Evolutionary conservation across 306 rosid species (phyloP).

Genomic region (Cyclanthera cordifolia): DNA sequence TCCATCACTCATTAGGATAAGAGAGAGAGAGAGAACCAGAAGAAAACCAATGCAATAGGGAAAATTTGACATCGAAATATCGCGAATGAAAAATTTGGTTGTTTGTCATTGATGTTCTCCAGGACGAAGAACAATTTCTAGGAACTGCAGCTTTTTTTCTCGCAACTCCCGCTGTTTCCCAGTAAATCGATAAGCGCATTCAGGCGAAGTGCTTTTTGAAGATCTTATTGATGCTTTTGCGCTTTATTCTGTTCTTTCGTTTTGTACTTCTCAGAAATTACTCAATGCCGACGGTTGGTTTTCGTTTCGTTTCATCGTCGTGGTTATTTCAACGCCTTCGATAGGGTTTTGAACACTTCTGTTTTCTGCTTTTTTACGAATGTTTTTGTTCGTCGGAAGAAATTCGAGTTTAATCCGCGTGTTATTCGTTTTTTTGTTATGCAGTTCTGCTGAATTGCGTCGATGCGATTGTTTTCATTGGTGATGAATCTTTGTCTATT

Average conservation of each 20-base stretch:
- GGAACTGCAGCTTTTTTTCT: background rate
- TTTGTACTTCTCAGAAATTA: background rate
- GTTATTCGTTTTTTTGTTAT: background rate
- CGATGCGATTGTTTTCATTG: background rate
- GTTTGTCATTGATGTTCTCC: background rate
- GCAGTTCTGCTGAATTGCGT: background rate
- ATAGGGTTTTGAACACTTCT: background rate
- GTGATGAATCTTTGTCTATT: background rate
- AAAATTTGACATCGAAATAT: background rate
- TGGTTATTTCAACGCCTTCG: background rate
- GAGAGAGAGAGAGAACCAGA: background rate
- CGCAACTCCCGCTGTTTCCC: background rate
- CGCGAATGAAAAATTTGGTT: background rate
- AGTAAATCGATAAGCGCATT: background rate
- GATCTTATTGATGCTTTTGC: background rate
- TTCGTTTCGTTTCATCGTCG: background rate
- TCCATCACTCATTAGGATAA: background rate
- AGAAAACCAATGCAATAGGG: too few relatives aligned
- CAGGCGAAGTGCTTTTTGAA: background rate
- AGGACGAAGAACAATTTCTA: background rate
- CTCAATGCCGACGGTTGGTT: slow-evolving; percentile 1
- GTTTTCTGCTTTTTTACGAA: background rate
- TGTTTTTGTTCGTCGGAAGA: background rate
- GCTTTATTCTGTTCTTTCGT: background rate
- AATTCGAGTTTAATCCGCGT: background rate